Conservation (phyloP, 129 eudicot genomes). For the Chrysanthemum seticuspe region DNA sequence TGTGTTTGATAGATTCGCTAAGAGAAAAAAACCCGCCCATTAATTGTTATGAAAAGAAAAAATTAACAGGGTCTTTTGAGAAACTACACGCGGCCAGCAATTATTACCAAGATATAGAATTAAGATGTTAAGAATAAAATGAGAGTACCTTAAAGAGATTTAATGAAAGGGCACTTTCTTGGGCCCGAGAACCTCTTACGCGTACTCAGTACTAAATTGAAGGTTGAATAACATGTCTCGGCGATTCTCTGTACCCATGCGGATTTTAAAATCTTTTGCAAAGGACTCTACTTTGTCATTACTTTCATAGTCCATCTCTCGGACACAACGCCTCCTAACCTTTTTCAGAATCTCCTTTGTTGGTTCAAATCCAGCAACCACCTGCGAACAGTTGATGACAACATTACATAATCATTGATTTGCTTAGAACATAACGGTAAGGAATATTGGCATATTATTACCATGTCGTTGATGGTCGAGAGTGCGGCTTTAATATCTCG, state of each 20-base stretch:
- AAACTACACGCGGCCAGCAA: neutral
- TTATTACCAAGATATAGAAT: too few species aligned
- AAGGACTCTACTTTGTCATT: constrained; percentile 46
- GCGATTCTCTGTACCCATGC: constrained; percentile 69
- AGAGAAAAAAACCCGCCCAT: too few species aligned
- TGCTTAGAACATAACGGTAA: neutral
- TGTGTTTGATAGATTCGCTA: neutral
- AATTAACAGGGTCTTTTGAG: too few species aligned
- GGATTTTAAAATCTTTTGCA: constrained; percentile 50
- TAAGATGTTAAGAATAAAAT: neutral
- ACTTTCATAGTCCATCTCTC: constrained; percentile 75
- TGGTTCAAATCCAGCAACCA: constrained; percentile 66
- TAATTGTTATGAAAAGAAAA: neutral
- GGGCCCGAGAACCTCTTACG: constrained; percentile 29
- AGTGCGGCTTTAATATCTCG: constrained; percentile 78
- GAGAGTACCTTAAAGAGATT: constrained; percentile 17
- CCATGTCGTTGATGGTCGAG: constrained; percentile 65
- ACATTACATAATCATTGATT: constrained; percentile 5
- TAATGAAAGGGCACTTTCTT: constrained; percentile 16
- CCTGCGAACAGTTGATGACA: constrained; percentile 38
- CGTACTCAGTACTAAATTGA: constrained; percentile 48
- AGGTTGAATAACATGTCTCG: constrained; percentile 65
- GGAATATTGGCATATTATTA: constrained; percentile 28
- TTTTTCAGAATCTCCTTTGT: constrained; percentile 68
- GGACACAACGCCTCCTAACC: constrained; percentile 67